Base-by-base conservation (phyloP, 306 rosid species). In the Oxytropis ochrocephala region DNA sequence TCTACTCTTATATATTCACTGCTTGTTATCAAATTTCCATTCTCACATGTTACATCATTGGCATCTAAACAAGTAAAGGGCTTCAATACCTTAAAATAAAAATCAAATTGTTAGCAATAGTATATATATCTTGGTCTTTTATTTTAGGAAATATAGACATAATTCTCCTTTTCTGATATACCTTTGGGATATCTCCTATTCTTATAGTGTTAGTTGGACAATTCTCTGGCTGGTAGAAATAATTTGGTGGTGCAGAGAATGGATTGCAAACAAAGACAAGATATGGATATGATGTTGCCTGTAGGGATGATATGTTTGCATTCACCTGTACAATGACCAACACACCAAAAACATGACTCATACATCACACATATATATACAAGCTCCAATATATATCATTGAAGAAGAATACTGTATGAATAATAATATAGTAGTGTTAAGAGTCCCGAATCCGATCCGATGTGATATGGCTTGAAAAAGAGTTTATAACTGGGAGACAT, bases 161-260 rank as follows among this genome's bases (percentile, higher is more conserved):
- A 42, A 63, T 66, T 0, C 14, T 7, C 4, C 0, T 7, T 30
- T 0, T 32, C 13, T 70, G 1, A 3, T 29, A 17, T 77, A 87
- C 96, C 90, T 85, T 80, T 30, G 97, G 87, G 72, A 91, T 82
- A 57, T 87, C 91, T 70, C 91, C 94, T 59, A 91, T 91, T 75
- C 76, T 61, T 19, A 91, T 78, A 1, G 96, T 62, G 54, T 85
- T 80, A 2, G 80, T 78, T 0, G 93, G 74, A 42, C 97, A 91
- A 55, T 85, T 87, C 64, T 85, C 78, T 1, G 91, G 93, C 74
- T 82, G 87, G 87, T 86, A 91, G 16, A n/a, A 46, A 44, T 85
- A 91, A n/a, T 77, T 63, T 0, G 94, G 97, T 13, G 97, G 96
- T 4, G 67, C 85, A 14, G 97, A 89, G 82, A 91, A 89, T 30